Percentiles rank a stretch among this genome's conserved stretches.
Evolutionary conservation across 2,329 filamentous ascomycete species (phyloP).

Genomic region (Penicillium sp.): DNA sequence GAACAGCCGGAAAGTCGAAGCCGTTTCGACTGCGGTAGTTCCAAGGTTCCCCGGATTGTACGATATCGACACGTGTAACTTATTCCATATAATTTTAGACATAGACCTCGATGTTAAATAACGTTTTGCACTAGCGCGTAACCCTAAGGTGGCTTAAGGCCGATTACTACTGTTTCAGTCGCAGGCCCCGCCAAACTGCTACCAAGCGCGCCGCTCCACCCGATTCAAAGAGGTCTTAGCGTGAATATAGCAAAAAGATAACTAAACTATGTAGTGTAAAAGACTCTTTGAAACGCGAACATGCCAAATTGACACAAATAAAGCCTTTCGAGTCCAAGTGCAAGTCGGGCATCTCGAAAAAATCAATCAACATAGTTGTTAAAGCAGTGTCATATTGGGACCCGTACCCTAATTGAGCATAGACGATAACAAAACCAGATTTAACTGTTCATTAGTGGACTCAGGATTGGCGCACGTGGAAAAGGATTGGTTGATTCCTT

Average conservation of each 20-base stretch:
- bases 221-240: not conserved
- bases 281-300: not conserved
- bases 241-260: not conserved
- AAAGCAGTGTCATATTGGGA: not conserved
- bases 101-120: not conserved
- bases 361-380: not conserved
- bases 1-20: constrained; percentile 14
- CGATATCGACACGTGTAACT: not conserved
- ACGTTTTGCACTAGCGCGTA: not conserved
- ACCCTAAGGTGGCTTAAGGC: not conserved
- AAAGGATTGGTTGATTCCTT: constrained; percentile 10
- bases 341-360: not conserved
- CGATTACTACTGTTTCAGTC: not conserved
- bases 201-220: not conserved
- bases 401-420: constrained; percentile 1
- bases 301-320: not conserved
- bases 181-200: not conserved
- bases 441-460: not conserved
- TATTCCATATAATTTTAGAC: not conserved
- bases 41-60: constrained; percentile 1
- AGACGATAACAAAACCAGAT: not conserved
- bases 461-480: constrained; percentile 11
- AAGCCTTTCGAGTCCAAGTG: not conserved
- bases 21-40: constrained; percentile 7
- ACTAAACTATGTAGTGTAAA: no score